phyloP scores from a whole-genome alignment of 2,329 filamentous ascomycete species.

The Ambrosiella xylebori region DNA sequence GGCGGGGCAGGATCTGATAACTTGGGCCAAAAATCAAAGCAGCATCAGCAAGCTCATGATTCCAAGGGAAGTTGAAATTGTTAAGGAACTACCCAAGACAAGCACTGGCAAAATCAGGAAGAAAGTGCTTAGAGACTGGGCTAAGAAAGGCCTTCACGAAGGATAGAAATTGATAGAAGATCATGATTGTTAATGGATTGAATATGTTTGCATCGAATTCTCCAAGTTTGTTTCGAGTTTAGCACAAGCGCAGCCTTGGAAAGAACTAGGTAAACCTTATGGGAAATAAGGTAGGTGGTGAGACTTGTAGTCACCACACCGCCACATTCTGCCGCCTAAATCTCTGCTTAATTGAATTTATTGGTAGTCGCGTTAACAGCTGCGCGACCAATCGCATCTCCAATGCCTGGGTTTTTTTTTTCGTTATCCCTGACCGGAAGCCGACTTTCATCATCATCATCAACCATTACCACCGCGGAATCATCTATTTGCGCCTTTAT shows the following conservation, averaged over 20 bases:
- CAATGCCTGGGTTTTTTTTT: not conserved
- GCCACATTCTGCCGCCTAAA: constrained; percentile 1
- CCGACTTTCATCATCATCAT: not conserved
- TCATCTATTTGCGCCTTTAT: not conserved
- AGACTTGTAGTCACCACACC: not conserved
- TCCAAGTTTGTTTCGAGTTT: not conserved
- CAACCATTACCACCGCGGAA: not conserved
- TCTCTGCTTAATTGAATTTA: constrained; percentile 8
- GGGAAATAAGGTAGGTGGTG: constrained; percentile 5
- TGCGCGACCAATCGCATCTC: not conserved
- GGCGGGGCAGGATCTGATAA: constrained; percentile 47
- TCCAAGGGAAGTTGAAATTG: constrained; percentile 53
- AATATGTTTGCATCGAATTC: not conserved
- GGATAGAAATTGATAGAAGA: not conserved
- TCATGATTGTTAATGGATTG: too few species aligned
- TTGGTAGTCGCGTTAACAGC: not conserved
- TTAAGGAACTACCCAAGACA: constrained; percentile 86
- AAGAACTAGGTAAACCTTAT: not conserved
- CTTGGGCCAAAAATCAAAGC: constrained; percentile 70
- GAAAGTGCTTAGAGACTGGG: constrained; percentile 80
- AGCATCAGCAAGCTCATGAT: constrained; percentile 86
- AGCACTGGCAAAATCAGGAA: constrained; percentile 95
- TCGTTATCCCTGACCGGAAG: not conserved
- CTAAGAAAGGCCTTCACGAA: constrained; percentile 25
- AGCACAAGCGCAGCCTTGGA: not conserved